Evolutionary conservation across 306 rosid species (phyloP).

Genomic region (Quercus glauca): DNA sequence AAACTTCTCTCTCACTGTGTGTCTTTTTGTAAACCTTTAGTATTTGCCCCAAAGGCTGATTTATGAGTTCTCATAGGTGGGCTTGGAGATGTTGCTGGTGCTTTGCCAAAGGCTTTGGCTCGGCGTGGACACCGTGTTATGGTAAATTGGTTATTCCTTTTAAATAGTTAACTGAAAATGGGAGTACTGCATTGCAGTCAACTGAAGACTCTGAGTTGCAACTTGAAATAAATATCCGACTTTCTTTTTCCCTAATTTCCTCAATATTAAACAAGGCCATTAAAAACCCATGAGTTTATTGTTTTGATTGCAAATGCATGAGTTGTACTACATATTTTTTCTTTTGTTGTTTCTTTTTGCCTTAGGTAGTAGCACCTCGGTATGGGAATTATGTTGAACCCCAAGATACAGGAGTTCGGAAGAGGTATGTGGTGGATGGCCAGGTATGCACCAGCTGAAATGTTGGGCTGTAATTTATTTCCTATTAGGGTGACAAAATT

Average conservation of each 20-base stretch:
- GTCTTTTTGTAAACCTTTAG: slow-evolving; percentile 1
- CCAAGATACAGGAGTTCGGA: slow-evolving; percentile 59
- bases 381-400: slow-evolving; percentile 67
- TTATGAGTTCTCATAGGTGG: slow-evolving; percentile 65
- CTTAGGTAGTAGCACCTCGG: slow-evolving; percentile 75
- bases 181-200: neutral
- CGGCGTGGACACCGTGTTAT: slow-evolving; percentile 98
- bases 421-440: slow-evolving; percentile 63
- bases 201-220: neutral
- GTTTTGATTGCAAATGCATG: neutral
- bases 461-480: slow-evolving; percentile 19
- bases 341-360: slow-evolving; percentile 23
- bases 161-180: neutral
- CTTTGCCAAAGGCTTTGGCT: slow-evolving; percentile 97
- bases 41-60: slow-evolving; percentile 20
- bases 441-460: slow-evolving; percentile 56
- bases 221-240: neutral
- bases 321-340: neutral
- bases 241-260: neutral
- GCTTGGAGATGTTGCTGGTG: slow-evolving; percentile 97
- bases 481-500: neutral
- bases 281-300: neutral
- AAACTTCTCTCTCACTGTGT: slow-evolving; percentile 1
- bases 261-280: neutral
- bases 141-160: slow-evolving; percentile 49